Evolutionary conservation across 2,329 filamentous ascomycete genomes (phyloP).

Genomic region (Sarocladium strictum): DNA sequence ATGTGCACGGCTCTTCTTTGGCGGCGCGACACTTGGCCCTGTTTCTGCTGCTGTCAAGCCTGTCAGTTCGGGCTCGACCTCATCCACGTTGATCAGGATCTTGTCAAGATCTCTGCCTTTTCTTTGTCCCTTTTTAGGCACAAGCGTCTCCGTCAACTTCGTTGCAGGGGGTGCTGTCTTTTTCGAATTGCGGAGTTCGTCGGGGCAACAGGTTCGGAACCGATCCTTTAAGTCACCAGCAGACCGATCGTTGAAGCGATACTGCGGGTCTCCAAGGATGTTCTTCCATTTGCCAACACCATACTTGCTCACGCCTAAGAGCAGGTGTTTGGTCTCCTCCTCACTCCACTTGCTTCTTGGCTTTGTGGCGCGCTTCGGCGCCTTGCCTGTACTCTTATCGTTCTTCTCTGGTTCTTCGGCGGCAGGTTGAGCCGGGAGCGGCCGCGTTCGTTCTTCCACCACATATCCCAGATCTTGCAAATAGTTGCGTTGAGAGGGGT

Average conservation of each 20-base stretch:
- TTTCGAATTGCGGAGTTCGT: constrained; percentile 46
- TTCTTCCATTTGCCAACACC: constrained; percentile 61
- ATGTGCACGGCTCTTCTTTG: constrained; percentile 46
- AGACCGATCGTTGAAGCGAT: constrained; percentile 54
- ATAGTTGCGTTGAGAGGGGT: constrained; percentile 34
- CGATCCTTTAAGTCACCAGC: constrained; percentile 61
- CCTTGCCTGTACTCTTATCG: constrained; percentile 26
- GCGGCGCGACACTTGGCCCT: too few species aligned
- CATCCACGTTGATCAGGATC: constrained; percentile 44
- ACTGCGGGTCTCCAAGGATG: constrained; percentile 56
- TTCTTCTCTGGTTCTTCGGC: constrained; percentile 24
- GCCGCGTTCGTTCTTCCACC: constrained; percentile 18
- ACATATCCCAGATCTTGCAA: constrained; percentile 35
- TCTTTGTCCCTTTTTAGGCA: constrained; percentile 34
- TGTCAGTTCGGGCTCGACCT: constrained; percentile 22
- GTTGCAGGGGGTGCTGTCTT: constrained; percentile 16
- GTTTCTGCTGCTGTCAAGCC: constrained; percentile 14
- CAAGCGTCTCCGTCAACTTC: constrained; percentile 15
- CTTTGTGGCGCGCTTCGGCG: constrained; percentile 49
- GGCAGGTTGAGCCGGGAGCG: constrained; percentile 14
- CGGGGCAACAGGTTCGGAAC: constrained; percentile 60
- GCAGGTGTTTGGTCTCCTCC: constrained; percentile 56
- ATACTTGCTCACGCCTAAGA: constrained; percentile 55
- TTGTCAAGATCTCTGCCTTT: constrained; percentile 49
- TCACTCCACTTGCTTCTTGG: constrained; percentile 59